These are phyloP conservation scores for Phytophthora megakarya DNA, from an alignment of 352 stramenopile species.

Conservation along the genomic window DNA sequence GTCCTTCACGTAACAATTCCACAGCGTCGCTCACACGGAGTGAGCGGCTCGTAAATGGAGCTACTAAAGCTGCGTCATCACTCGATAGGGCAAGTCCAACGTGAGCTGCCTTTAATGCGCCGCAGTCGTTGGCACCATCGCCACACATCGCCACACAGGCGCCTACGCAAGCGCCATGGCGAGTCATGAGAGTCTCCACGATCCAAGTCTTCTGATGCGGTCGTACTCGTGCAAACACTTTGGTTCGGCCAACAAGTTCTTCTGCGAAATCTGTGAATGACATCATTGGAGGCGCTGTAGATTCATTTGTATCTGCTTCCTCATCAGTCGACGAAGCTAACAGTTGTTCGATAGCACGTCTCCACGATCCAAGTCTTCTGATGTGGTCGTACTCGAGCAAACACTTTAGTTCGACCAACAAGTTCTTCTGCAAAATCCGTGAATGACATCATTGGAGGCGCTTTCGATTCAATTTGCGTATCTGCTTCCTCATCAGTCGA, in stretches of 20 bases:
- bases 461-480: too few species aligned
- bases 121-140: slow-evolving; percentile 89
- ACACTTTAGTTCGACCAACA: slow-evolving; percentile 66
- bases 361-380: slow-evolving; percentile 86
- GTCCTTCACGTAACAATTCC: slow-evolving; percentile 86
- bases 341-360: slow-evolving; percentile 59
- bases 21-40: slow-evolving; percentile 86
- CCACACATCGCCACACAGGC: slow-evolving; percentile 73
- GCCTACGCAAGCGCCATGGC: slow-evolving; percentile 52
- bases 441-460: slow-evolving; percentile 13
- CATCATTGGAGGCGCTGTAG: slow-evolving; percentile 6
- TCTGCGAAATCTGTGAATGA: slow-evolving; percentile 49
- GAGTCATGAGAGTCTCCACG: slow-evolving; percentile 66
- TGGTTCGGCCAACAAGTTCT: slow-evolving; percentile 55
- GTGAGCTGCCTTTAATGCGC: slow-evolving; percentile 91
- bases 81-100: slow-evolving; percentile 89
- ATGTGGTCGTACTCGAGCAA: slow-evolving; percentile 71
- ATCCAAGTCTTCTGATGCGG: slow-evolving; percentile 86
- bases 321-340: slow-evolving; percentile 30
- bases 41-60: slow-evolving; percentile 90
- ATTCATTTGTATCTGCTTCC: slow-evolving; percentile 13
- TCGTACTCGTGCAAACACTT: slow-evolving; percentile 75
- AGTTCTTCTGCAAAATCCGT: slow-evolving; percentile 59
- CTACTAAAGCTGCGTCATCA: slow-evolving; percentile 89
- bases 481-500: slow-evolving; percentile 30